Evolutionary conservation across 805 yeast genomes (phyloP), one percentile per base, ranked within the genome.

Genomic region (Schwanniomyces polymorphus): DNA sequence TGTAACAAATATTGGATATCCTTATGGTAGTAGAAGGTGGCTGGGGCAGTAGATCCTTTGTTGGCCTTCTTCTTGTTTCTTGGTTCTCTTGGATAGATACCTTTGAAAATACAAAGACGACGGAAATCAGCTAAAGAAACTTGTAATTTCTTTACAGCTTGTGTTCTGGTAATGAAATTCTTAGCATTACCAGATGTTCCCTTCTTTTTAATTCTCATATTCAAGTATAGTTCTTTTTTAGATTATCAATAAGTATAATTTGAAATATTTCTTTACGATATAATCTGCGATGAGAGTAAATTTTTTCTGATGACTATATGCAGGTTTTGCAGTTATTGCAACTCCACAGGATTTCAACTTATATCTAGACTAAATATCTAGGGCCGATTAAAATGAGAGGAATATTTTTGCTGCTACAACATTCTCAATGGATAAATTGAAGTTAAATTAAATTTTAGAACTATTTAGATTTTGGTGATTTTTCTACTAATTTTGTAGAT

Each of bases 51-150:
- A n/a, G 97, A 88, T 18, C 99, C 98, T 70, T 90, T 94, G 70
- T 91, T 92, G 50, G 97, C 97, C 78, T 90, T 91, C 82, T 87
- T 90, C 75, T 91, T 94, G 70, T 89, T 90, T 59, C 91, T 78
- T 41, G 98, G 98, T 64, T 91, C 97, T 66, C 99, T 82, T 45
- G 99, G 99, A 65, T 90, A 94, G 54, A 94, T 91, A 44, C 99
- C 99, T 69, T 94, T 94, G 79, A 94, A 90, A 65, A 94, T 94
- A 79, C 99, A 94, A 63, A 94, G 79, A 62, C 99, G 84, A 73
- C 97, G 84, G 81, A 94, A 94, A 72, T 94, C 99, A 10, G 97
- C 97, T 42, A 94, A 77, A 2, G 97, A 87, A 26, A 94, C 86
- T 70, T 94, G 99, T 52, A 94, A 75, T 65, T 86, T 90, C 69